phyloP scores from a whole-genome alignment of 805 yeast genomes.

The Yueomyces sp. region DNA sequence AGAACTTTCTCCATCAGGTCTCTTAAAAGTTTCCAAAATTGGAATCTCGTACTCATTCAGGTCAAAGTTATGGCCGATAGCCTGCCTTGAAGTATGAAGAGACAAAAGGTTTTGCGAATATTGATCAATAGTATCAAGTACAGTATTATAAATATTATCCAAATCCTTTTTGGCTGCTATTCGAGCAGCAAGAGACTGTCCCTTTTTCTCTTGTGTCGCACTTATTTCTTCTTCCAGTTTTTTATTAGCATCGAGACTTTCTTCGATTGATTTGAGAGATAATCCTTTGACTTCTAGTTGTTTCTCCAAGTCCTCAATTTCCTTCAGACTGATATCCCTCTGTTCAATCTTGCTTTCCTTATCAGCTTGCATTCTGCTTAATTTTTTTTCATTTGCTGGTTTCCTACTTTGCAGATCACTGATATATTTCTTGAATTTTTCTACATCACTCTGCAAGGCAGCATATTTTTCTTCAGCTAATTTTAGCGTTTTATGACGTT shows the following conservation, averaged over 20 bases:
- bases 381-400: constrained; percentile 45
- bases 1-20: constrained; percentile 6
- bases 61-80: constrained; percentile 12
- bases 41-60: constrained; percentile 28
- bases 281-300: neutral
- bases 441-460: constrained; percentile 58
- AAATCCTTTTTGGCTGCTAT: constrained; percentile 38
- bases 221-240: constrained; percentile 39
- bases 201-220: constrained; percentile 28
- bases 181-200: constrained; percentile 32
- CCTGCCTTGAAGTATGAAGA: constrained; percentile 6
- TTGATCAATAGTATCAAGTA: constrained; percentile 38
- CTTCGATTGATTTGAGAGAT: neutral
- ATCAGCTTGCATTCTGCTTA: constrained; percentile 46
- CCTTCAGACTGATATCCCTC: neutral
- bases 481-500: constrained; percentile 34
- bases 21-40: constrained; percentile 7
- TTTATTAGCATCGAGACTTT: constrained; percentile 27
- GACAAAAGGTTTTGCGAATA: constrained; percentile 35
- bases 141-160: constrained; percentile 34
- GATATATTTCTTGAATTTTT: constrained; percentile 59
- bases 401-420: constrained; percentile 53
- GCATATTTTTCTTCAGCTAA: constrained; percentile 42
- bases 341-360: constrained; percentile 14
- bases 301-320: constrained; percentile 1